These are phyloP conservation scores for Protomyces macrosporus DNA, from an alignment of 1,139 yeast genomes.

Conservation along the genomic window DNA sequence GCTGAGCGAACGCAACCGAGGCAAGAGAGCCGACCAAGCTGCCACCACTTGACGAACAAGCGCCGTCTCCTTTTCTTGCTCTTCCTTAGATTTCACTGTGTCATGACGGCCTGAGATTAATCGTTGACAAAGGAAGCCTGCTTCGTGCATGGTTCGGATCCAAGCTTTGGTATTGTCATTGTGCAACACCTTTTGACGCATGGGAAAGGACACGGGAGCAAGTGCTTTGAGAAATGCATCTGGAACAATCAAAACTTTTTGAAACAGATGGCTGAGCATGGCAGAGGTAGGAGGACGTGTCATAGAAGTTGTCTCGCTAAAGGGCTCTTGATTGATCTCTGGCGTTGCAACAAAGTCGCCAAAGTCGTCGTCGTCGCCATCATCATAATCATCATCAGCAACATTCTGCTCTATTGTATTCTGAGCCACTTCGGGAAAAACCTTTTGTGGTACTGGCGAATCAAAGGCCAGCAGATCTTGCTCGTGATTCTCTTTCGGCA, in stretches of 20 bases:
- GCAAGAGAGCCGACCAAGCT: slow-evolving; percentile 9
- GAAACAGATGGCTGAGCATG: slow-evolving; percentile 28
- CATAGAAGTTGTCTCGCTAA: neutral
- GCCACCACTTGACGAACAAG: neutral
- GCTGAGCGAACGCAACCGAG: slow-evolving; percentile 5
- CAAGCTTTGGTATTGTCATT: slow-evolving; percentile 26
- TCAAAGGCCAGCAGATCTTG: neutral
- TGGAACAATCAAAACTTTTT: slow-evolving; percentile 29
- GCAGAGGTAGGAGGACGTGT: slow-evolving; percentile 24
- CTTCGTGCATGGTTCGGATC: slow-evolving; percentile 27
- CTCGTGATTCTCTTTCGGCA: neutral
- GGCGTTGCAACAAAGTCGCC: slow-evolving; percentile 2
- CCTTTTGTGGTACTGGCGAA: neutral
- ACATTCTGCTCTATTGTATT: neutral
- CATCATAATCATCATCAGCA: too few relatives aligned
- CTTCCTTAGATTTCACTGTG: slow-evolving; percentile 21
- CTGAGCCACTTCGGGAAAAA: neutral
- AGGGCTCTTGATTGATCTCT: neutral
- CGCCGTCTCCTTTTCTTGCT: neutral
- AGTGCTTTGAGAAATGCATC: slow-evolving; percentile 28
- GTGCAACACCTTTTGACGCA: slow-evolving; percentile 29
- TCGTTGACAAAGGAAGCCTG: slow-evolving; percentile 29
- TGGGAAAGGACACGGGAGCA: slow-evolving; percentile 30
- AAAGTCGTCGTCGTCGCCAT: neutral
- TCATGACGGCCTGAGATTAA: slow-evolving; percentile 29